Evolutionary conservation across 306 rosid species (phyloP).

Genomic region (Dalbergia cultrata): DNA sequence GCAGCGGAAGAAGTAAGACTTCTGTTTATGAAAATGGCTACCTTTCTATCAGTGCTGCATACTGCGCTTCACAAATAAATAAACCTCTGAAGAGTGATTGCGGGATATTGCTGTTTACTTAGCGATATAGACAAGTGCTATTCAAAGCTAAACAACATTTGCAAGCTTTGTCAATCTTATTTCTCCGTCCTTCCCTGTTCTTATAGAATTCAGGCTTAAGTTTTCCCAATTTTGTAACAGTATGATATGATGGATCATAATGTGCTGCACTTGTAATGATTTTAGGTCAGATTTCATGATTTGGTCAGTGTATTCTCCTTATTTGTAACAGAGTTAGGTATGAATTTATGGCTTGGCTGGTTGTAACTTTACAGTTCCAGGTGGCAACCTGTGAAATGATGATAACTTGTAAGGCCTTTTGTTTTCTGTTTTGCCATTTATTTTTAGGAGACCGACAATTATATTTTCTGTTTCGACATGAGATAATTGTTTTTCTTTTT

Average conservation of each 20-base stretch:
- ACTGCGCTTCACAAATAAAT: slow-evolving; percentile 36
- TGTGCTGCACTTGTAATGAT: slow-evolving; percentile 55
- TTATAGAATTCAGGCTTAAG: slow-evolving; percentile 43
- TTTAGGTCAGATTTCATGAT: slow-evolving; percentile 50
- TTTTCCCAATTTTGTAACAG: slow-evolving; percentile 69
- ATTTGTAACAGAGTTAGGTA: slow-evolving; percentile 62
- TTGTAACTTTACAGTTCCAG: slow-evolving; percentile 38
- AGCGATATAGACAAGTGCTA: slow-evolving; percentile 41
- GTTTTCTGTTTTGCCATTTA: slow-evolving; percentile 18
- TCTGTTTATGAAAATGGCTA: slow-evolving; percentile 27
- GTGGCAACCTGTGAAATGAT: slow-evolving; percentile 31
- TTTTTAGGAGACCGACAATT: background rate
- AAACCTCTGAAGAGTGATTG: slow-evolving; percentile 31
- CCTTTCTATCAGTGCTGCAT: slow-evolving; percentile 34
- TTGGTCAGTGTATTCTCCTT: slow-evolving; percentile 53
- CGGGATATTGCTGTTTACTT: slow-evolving; percentile 38
- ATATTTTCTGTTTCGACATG: too few relatives aligned
- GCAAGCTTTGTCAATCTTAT: slow-evolving; percentile 26
- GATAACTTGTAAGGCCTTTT: slow-evolving; percentile 1
- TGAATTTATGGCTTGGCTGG: slow-evolving; percentile 51
- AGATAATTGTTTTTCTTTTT: too few relatives aligned
- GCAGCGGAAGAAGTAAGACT: slow-evolving; percentile 71
- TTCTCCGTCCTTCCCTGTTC: slow-evolving; percentile 43
- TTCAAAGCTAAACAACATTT: slow-evolving; percentile 43
- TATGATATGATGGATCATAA: slow-evolving; percentile 50